Evolutionary conservation across 2,329 filamentous ascomycete species (phyloP).

Genomic region (Talaromyces sp.): DNA sequence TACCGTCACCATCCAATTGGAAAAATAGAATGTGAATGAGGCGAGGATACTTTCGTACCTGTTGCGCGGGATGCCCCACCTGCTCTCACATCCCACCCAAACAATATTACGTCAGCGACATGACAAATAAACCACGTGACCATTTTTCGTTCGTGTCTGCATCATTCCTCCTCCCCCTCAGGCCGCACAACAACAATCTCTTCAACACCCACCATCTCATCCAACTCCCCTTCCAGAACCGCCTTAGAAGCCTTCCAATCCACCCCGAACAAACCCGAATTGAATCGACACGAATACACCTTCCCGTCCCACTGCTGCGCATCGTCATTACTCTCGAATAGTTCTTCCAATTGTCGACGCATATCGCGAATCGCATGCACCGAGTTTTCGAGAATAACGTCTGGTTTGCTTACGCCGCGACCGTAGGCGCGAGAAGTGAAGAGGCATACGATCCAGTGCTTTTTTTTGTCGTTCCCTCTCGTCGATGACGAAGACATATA

Average conservation of each 20-base stretch:
- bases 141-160: neutral
- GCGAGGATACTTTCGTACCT: neutral
- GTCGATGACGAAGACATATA: slow-evolving; percentile 17
- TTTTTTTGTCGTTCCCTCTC: slow-evolving; percentile 21
- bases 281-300: slow-evolving; percentile 56
- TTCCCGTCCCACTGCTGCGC: slow-evolving; percentile 28
- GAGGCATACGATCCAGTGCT: slow-evolving; percentile 59
- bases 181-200: slow-evolving; percentile 37
- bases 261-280: slow-evolving; percentile 58
- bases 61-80: neutral
- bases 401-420: slow-evolving; percentile 35
- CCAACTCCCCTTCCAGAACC: slow-evolving; percentile 42
- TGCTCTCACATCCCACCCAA: neutral
- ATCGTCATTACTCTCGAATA: slow-evolving; percentile 24
- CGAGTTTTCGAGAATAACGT: slow-evolving; percentile 52
- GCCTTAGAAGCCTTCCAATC: slow-evolving; percentile 52
- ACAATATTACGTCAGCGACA: neutral
- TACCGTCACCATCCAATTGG: neutral
- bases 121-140: slow-evolving; percentile 4
- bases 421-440: slow-evolving; percentile 57
- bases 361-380: slow-evolving; percentile 50
- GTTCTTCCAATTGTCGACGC: slow-evolving; percentile 42
- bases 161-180: slow-evolving; percentile 19
- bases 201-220: slow-evolving; percentile 37
- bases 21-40: neutral